Evolutionary conservation across 1,284 basidiomycete species (phyloP).

Genomic region (Paramarasmius palmivorus): DNA sequence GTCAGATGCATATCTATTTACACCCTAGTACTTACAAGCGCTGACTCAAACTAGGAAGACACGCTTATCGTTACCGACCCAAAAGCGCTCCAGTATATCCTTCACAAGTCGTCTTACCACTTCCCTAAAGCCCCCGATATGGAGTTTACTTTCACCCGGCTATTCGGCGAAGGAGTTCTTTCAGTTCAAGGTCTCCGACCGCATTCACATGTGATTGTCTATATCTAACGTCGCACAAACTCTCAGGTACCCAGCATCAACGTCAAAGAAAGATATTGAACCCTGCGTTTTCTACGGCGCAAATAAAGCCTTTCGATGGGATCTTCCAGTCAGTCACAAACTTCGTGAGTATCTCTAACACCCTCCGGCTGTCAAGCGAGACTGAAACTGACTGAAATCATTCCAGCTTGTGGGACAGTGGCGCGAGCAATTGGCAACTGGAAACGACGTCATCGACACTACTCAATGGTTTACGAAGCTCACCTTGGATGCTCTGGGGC

Average conservation of each 20-base stretch:
- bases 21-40: too few relatives aligned
- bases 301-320: not conserved
- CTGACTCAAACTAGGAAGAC: slow-evolving; percentile 14
- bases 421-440: not conserved
- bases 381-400: too few relatives aligned
- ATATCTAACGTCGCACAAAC: not conserved
- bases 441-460: not conserved
- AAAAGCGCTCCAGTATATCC: slow-evolving; percentile 8
- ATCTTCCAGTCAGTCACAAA: not conserved
- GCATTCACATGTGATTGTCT: not conserved
- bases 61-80: slow-evolving; percentile 13
- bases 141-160: not conserved
- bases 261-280: not conserved
- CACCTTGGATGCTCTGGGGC: too few relatives aligned
- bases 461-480: not conserved
- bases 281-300: not conserved
- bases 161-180: not conserved
- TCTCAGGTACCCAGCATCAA: too few relatives aligned
- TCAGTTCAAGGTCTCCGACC: not conserved
- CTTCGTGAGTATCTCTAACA: not conserved
- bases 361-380: too few relatives aligned
- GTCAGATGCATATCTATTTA: too few relatives aligned
- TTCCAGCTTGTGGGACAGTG: not conserved
- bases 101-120: slow-evolving; percentile 6
- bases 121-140: not conserved